A percentile compares a stretch with the other conserved stretches of the same genome.
Evolutionary conservation across 805 yeast genomes (phyloP).

Genomic region (Tetrapisispora phaffii): DNA sequence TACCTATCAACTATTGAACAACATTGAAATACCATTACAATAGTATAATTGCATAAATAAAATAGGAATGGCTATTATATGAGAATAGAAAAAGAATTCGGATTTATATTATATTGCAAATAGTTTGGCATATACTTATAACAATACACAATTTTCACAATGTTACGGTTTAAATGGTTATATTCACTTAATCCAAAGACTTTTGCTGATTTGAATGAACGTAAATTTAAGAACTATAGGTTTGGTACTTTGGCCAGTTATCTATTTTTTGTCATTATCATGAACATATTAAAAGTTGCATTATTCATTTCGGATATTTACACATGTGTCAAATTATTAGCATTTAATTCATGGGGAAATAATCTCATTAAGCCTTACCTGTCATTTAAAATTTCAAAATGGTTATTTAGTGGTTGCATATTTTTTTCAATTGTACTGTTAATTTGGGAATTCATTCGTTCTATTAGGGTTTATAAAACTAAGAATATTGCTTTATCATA

Average conservation of each 20-base stretch:
- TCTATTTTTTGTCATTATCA: conserved; percentile 16
- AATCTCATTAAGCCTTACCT: conserved; percentile 39
- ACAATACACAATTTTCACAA: background rate
- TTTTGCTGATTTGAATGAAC: conserved; percentile 21
- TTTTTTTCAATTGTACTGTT: conserved; percentile 54
- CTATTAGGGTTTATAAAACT: conserved; percentile 47
- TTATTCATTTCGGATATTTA: conserved; percentile 64
- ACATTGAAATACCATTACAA: too few species aligned
- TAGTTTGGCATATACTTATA: background rate
- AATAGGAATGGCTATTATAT: too few species aligned
- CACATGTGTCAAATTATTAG: conserved; percentile 66
- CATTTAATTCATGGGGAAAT: conserved; percentile 60
- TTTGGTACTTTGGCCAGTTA: conserved; percentile 17
- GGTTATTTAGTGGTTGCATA: conserved; percentile 79
- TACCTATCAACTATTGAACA: too few species aligned
- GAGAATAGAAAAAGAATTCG: too few species aligned
- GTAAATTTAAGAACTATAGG: conserved; percentile 15
- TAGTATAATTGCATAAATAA: too few species aligned
- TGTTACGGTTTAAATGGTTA: conserved; percentile 18
- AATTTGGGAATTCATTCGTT: conserved; percentile 48
- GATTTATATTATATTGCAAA: too few species aligned
- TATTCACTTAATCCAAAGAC: conserved; percentile 19
- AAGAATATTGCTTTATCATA: conserved; percentile 61
- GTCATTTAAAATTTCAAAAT: conserved; percentile 43
- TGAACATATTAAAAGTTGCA: conserved; percentile 41